A percentile compares a stretch with the other conserved stretches of the same genome.
phyloP scores from a whole-genome alignment of 1,284 basidiomycete species.

The Exsudoporus floridanus region DNA sequence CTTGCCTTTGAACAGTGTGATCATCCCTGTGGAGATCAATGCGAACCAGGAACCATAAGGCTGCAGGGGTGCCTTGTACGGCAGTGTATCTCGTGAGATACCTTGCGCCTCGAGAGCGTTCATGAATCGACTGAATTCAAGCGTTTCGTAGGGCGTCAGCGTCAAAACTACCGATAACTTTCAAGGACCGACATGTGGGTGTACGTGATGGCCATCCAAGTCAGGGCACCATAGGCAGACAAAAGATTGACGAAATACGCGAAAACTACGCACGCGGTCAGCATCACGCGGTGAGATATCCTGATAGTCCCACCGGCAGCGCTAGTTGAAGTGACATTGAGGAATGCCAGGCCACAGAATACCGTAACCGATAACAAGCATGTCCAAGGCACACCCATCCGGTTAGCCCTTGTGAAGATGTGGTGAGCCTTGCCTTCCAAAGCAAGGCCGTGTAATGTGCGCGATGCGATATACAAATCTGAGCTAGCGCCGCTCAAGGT shows the following conservation, averaged over 20 bases:
- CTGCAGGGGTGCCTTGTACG: conserved; percentile 43
- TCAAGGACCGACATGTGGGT: conserved; percentile 56
- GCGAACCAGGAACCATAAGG: conserved; percentile 62
- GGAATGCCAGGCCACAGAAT: conserved; percentile 54
- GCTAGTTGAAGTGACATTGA: conserved; percentile 56
- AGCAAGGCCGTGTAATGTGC: conserved; percentile 70
- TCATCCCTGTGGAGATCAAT: conserved; percentile 54
- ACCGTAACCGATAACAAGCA: conserved; percentile 58
- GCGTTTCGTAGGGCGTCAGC: conserved; percentile 33
- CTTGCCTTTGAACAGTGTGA: conserved; percentile 61
- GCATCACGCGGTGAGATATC: not conserved
- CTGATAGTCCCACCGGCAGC: conserved; percentile 43
- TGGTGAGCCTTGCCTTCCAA: conserved; percentile 62
- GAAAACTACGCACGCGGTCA: conserved; percentile 47
- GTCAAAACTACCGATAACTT: not conserved
- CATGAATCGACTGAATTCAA: conserved; percentile 46
- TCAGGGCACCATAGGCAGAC: conserved; percentile 62
- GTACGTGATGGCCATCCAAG: conserved; percentile 71
- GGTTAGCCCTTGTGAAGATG: conserved; percentile 56
- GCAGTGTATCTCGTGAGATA: conserved; percentile 58
- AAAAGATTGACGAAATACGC: conserved; percentile 72
- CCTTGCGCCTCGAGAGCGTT: conserved; percentile 66
- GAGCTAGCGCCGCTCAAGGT: conserved; percentile 75
- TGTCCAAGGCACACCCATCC: conserved; percentile 60
- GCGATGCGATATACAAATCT: conserved; percentile 71